Conservation (phyloP, 2,329 filamentous ascomycete species). For the Atkinsonella texensis region DNA sequence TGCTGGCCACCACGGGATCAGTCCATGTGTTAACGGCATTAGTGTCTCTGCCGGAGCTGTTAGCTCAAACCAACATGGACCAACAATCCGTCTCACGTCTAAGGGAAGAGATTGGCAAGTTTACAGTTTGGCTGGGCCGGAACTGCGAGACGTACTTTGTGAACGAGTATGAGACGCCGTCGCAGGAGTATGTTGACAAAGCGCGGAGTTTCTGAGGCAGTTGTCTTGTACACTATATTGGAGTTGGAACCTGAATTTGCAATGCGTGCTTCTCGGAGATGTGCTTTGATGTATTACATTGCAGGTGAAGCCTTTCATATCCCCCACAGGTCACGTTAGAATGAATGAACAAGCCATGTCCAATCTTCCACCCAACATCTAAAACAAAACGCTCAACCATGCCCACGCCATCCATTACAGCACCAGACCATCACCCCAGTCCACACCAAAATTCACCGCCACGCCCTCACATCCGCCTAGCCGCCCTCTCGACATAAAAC, state of each 20-base stretch:
- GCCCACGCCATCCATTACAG: too few species aligned
- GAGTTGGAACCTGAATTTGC: not conserved
- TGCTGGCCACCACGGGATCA: not conserved
- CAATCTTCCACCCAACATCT: too few species aligned
- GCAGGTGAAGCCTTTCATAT: too few species aligned
- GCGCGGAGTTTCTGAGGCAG: conserved; percentile 34
- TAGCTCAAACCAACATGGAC: conserved; percentile 98
- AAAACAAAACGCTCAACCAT: too few species aligned
- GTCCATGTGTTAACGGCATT: not conserved
- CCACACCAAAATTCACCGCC: not conserved
- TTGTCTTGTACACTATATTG: not conserved
- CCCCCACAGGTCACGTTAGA: too few species aligned
- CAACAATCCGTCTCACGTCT: conserved; percentile 78
- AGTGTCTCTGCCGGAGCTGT: conserved; percentile 86
- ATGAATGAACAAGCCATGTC: too few species aligned
- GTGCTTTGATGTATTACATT: too few species aligned
- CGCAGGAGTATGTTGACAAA: conserved; percentile 60
- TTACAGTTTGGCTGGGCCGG: conserved; percentile 74
- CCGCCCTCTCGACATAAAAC: conserved; percentile 62
- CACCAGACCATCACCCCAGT: not conserved
- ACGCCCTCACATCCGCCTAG: conserved; percentile 13
- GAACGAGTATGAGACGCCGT: conserved; percentile 61
- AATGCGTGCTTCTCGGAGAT: too few species aligned
- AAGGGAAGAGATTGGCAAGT: conserved; percentile 76
- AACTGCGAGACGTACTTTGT: conserved; percentile 69